phyloP scores from a whole-genome alignment of 257 asterid genomes.

The Fraxinus quadrangulata region DNA sequence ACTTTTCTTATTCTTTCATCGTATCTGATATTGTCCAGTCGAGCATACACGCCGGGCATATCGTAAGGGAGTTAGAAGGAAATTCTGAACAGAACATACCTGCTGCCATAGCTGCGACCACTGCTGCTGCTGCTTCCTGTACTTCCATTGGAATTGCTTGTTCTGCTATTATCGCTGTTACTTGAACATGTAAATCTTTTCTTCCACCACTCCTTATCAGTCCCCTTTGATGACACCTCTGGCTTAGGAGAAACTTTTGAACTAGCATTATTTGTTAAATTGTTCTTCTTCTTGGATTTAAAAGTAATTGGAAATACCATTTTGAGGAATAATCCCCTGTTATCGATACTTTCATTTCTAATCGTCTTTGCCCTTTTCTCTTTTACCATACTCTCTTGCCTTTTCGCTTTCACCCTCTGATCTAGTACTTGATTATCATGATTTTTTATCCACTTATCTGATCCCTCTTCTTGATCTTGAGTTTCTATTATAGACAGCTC shows the following conservation, averaged over 20 bases:
- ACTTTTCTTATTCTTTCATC: neutral
- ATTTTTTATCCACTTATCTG: conserved; percentile 8
- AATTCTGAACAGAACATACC: conserved; percentile 17
- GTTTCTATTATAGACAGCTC: conserved; percentile 40
- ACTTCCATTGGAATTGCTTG: conserved; percentile 34
- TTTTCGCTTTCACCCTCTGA: conserved; percentile 31
- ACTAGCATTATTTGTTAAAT: conserved; percentile 8
- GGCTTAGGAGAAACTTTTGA: conserved; percentile 58
- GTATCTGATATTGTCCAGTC: neutral
- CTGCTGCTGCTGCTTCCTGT: conserved; percentile 30
- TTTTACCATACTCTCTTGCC: conserved; percentile 39
- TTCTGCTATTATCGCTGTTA: conserved; percentile 52
- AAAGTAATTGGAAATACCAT: conserved; percentile 60
- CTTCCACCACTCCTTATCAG: conserved; percentile 86
- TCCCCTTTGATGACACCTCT: conserved; percentile 36
- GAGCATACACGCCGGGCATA: too few relatives aligned
- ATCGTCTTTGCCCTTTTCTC: conserved; percentile 23
- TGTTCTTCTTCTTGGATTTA: conserved; percentile 43
- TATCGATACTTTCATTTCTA: conserved; percentile 47
- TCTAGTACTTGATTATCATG: conserved; percentile 21
- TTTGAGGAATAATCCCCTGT: conserved; percentile 57
- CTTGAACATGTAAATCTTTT: conserved; percentile 53
- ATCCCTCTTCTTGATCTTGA: conserved; percentile 21
- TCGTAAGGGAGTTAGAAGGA: neutral
- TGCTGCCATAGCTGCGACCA: conserved; percentile 29